Conservation (phyloP, 495 filamentous ascomycete genomes). For the Aspergillus leporis region DNA sequence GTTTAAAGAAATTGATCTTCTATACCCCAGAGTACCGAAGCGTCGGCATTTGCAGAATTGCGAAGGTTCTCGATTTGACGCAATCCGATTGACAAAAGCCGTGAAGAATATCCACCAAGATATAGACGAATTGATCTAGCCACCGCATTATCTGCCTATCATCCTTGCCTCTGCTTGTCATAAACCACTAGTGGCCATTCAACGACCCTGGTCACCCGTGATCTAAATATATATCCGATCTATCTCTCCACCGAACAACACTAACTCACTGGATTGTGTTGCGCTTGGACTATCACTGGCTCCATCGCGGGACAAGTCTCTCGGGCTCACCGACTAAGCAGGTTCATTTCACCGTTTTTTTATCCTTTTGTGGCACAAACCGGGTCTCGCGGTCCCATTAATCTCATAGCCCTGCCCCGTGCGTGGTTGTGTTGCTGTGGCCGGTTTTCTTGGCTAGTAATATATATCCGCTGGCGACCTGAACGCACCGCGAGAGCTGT, state of each 20-base stretch:
- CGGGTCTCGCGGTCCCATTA: neutral
- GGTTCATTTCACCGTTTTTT: neutral
- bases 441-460: constrained; percentile 3
- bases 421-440: neutral
- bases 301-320: constrained; percentile 11
- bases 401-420: neutral
- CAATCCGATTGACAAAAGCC: neutral
- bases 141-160: constrained; percentile 4
- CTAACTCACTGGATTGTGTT: constrained; percentile 12
- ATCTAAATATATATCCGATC: constrained; percentile 32
- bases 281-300: constrained; percentile 18
- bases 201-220: constrained; percentile 10
- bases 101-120: neutral
- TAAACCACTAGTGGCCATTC: constrained; percentile 5
- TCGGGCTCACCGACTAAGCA: neutral
- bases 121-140: constrained; percentile 3
- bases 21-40: neutral
- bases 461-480: constrained; percentile 5
- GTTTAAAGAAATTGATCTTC: neutral
- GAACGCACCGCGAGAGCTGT: constrained; percentile 5
- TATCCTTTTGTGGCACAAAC: constrained; percentile 5
- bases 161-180: constrained; percentile 10
- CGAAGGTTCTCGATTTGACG: neutral
- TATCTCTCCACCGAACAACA: constrained; percentile 20
- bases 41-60: neutral